A percentile compares a stretch with the other conserved stretches of the same genome.
phyloP scores from a whole-genome alignment of 2,329 filamentous ascomycete species.

The Aspergillus sp. region DNA sequence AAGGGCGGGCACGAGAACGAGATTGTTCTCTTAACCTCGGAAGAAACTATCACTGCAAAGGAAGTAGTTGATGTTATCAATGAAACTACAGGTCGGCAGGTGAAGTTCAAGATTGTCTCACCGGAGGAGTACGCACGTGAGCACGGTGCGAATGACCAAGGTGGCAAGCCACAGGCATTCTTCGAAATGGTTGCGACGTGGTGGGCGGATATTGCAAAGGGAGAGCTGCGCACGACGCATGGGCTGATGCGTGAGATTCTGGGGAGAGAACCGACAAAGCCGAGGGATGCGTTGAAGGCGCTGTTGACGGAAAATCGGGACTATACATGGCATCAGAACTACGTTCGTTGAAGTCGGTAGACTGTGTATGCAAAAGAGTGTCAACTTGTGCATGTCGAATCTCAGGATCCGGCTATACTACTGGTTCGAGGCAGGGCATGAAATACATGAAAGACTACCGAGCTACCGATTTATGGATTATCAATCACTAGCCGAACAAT shows the following conservation, averaged over 20 bases:
- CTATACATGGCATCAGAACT: slow-evolving; percentile 54
- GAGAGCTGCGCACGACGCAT: slow-evolving; percentile 50
- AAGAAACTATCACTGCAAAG: slow-evolving; percentile 38
- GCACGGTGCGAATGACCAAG: slow-evolving; percentile 37
- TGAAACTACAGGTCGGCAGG: slow-evolving; percentile 37
- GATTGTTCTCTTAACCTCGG: slow-evolving; percentile 45
- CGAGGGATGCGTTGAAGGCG: slow-evolving; percentile 40
- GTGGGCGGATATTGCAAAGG: slow-evolving; percentile 50
- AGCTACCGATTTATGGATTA: neutral
- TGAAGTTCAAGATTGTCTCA: slow-evolving; percentile 40
- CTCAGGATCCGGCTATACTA: neutral
- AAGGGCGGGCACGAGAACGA: slow-evolving; percentile 42
- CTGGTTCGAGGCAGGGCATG: neutral
- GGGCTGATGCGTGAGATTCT: slow-evolving; percentile 50
- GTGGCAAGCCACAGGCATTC: slow-evolving; percentile 45
- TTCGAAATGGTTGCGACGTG: slow-evolving; percentile 49
- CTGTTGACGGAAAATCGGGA: slow-evolving; percentile 37
- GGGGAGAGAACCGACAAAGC: slow-evolving; percentile 48
- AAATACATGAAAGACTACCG: neutral
- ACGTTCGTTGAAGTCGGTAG: slow-evolving; percentile 16
- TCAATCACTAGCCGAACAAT: neutral
- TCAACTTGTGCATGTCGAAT: neutral
- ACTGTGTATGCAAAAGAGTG: slow-evolving; percentile 11
- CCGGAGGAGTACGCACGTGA: slow-evolving; percentile 40
- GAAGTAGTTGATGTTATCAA: slow-evolving; percentile 47